Conservation (phyloP, 2,329 filamentous ascomycete genomes). For the Trichoderma simmonsii region DNA sequence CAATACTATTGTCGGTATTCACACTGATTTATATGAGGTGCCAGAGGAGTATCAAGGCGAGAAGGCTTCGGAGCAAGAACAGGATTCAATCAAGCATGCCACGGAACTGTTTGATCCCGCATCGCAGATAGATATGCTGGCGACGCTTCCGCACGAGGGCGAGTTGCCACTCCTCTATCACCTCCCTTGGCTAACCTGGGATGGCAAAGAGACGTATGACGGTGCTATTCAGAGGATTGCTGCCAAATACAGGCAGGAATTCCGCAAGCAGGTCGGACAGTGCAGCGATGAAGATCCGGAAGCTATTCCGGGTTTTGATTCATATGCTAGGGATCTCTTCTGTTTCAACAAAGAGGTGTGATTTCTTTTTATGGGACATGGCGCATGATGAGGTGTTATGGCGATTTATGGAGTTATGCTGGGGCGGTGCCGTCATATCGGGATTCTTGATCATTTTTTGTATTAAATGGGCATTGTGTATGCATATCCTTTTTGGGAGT, state of each 20-base stretch:
- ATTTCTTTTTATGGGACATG: neutral
- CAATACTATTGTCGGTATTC: slow-evolving; percentile 64
- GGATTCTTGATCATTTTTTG: neutral
- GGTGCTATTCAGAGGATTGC: slow-evolving; percentile 44
- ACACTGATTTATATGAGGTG: slow-evolving; percentile 68
- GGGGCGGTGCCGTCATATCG: neutral
- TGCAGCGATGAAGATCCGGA: slow-evolving; percentile 46
- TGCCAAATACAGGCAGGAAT: slow-evolving; percentile 52
- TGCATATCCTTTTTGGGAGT: neutral
- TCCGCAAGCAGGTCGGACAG: slow-evolving; percentile 64
- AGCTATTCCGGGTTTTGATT: slow-evolving; percentile 25
- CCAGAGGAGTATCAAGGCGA: slow-evolving; percentile 64
- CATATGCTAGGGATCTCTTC: slow-evolving; percentile 60
- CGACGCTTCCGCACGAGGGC: slow-evolving; percentile 45
- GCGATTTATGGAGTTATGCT: neutral
- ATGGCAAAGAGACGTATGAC: slow-evolving; percentile 49
- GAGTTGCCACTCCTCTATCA: slow-evolving; percentile 42
- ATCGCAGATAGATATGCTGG: slow-evolving; percentile 45
- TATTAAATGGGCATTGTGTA: neutral
- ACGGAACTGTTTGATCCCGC: slow-evolving; percentile 40
- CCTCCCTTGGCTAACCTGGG: slow-evolving; percentile 62
- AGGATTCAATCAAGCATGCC: slow-evolving; percentile 22
- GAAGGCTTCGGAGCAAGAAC: slow-evolving; percentile 23
- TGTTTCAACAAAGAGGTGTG: slow-evolving; percentile 44
- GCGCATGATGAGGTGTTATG: neutral